Conservation (phyloP, 139 green algal genomes). For the Auxenochlorella pyrenoidosa region DNA sequence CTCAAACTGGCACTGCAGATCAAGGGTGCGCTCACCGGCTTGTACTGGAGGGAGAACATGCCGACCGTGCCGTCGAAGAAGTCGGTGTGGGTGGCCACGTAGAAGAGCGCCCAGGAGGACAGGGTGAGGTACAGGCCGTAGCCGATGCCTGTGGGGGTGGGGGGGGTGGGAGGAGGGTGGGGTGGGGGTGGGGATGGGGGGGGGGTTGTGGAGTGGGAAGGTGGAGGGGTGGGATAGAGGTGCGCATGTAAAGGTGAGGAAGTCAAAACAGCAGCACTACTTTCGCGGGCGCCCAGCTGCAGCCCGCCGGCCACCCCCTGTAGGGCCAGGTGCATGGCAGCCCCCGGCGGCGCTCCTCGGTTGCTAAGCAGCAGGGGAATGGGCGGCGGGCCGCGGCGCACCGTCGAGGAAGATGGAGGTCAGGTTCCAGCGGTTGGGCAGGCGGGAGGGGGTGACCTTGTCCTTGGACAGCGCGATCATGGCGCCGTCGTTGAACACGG, state of each 20-base stretch:
- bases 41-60: conserved; percentile 62
- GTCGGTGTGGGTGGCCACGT: conserved; percentile 61
- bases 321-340: neutral
- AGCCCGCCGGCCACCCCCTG: too few relatives aligned
- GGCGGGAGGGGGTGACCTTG: conserved; percentile 60
- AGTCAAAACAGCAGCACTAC: neutral
- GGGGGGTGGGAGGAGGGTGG: neutral
- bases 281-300: too few relatives aligned
- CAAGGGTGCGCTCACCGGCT: neutral
- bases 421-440: conserved; percentile 84
- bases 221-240: neutral
- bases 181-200: too few relatives aligned
- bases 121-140: conserved; percentile 87
- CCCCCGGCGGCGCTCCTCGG: too few relatives aligned
- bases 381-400: neutral
- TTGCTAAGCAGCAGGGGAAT: too few relatives aligned
- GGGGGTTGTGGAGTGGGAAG: too few relatives aligned
- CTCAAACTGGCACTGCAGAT: too few relatives aligned
- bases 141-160: conserved; percentile 59
- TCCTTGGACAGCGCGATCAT: conserved; percentile 92
- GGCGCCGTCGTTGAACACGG: conserved; percentile 90
- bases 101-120: conserved; percentile 76
- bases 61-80: conserved; percentile 70
- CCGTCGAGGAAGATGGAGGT: conserved; percentile 79
- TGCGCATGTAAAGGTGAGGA: neutral